A percentile compares a stretch with the other conserved stretches of the same genome.
Conservation (phyloP, 1,284 basidiomycete species). For the Xanthoconium separans region DNA sequence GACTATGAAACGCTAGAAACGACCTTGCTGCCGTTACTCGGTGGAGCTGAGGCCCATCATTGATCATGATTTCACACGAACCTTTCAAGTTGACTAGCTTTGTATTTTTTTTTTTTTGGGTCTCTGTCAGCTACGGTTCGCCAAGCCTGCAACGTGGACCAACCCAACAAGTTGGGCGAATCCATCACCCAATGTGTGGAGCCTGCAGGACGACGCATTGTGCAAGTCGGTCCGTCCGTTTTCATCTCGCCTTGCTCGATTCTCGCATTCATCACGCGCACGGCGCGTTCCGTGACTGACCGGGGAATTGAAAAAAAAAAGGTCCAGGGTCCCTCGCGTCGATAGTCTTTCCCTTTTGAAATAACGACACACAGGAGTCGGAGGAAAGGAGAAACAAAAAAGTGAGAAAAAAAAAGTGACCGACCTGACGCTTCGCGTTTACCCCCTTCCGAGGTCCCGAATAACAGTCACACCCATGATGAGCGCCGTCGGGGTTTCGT, state of each 20-base stretch:
- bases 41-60: too few species aligned
- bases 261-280: conserved; percentile 7
- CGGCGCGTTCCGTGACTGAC: conserved; percentile 22
- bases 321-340: background rate
- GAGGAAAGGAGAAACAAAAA: background rate
- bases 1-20: too few species aligned
- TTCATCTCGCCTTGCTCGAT: conserved; percentile 18
- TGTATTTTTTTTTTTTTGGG: too few species aligned
- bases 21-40: too few species aligned
- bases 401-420: background rate
- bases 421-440: background rate
- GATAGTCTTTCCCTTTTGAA: conserved; percentile 5
- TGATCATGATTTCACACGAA: too few species aligned
- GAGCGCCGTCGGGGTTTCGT: conserved; percentile 23
- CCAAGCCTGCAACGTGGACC: background rate
- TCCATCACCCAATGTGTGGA: background rate
- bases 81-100: too few species aligned
- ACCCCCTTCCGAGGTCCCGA: conserved; percentile 2
- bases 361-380: background rate
- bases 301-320: conserved; percentile 6
- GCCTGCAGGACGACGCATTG: conserved; percentile 28
- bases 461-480: conserved; percentile 3
- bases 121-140: too few species aligned
- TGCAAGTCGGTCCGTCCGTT: conserved; percentile 8
- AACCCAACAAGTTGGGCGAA: conserved; percentile 12